These are phyloP conservation scores for Chaetoceros muelleri DNA, from an alignment of 108 stramenopile genomes.

Conservation along the genomic window DNA sequence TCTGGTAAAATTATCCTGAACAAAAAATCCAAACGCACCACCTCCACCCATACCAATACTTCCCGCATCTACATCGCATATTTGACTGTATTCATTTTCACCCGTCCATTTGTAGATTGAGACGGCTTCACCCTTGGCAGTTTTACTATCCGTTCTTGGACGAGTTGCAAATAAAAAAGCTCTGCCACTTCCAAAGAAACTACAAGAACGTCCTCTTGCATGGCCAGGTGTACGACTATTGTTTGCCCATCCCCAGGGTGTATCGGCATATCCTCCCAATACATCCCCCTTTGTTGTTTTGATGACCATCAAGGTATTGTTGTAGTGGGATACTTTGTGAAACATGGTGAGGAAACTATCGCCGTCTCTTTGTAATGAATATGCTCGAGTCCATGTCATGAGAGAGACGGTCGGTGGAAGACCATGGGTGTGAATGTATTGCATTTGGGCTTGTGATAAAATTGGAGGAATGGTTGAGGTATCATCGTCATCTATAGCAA, in stretches of 20 bases:
- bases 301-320: slow-evolving; percentile 18
- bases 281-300: slow-evolving; percentile 20
- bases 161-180: slow-evolving; percentile 23
- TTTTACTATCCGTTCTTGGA: slow-evolving; percentile 2
- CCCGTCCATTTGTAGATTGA: slow-evolving; percentile 25
- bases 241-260: slow-evolving; percentile 14
- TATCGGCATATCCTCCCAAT: slow-evolving; percentile 28
- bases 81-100: slow-evolving; percentile 31
- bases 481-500: no score
- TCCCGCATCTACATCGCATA: slow-evolving; percentile 15
- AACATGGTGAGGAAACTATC: slow-evolving; percentile 24
- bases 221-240: background rate
- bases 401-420: slow-evolving; percentile 10
- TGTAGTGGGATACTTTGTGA: slow-evolving; percentile 2
- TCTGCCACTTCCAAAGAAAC: slow-evolving; percentile 21
- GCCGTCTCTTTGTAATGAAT: slow-evolving; percentile 24
- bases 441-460: background rate
- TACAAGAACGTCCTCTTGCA: no score
- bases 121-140: background rate
- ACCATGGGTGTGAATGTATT: background rate
- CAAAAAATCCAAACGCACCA: slow-evolving; percentile 24
- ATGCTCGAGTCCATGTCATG: slow-evolving; percentile 23
- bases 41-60: slow-evolving; percentile 29
- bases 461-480: no score
- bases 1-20: slow-evolving; percentile 17